These are phyloP conservation scores for Lignosus rhinocerotis DNA, from an alignment of 1,284 basidiomycete species.

Conservation along the genomic window DNA sequence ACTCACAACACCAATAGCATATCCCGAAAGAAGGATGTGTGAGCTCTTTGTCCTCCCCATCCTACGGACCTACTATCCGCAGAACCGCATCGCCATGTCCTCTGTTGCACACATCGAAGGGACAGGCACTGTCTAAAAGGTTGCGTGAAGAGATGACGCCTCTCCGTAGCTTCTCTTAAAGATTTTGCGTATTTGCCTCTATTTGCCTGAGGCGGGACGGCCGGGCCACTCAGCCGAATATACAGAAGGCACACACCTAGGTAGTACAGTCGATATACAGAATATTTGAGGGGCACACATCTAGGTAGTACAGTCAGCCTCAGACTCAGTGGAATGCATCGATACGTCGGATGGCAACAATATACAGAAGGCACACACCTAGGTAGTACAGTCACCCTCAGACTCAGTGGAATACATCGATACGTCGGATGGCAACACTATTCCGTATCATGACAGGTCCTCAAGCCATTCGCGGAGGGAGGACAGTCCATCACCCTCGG, in stretches of 20 bases:
- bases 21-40: slow-evolving; percentile 38
- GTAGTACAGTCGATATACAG: too few species aligned
- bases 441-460: slow-evolving; percentile 30
- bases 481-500: slow-evolving; percentile 41
- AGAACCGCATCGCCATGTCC: slow-evolving; percentile 72
- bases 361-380: too few species aligned
- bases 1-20: slow-evolving; percentile 56
- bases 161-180: slow-evolving; percentile 9
- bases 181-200: slow-evolving; percentile 6
- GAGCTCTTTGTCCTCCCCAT: slow-evolving; percentile 63
- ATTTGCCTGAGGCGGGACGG: not conserved
- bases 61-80: slow-evolving; percentile 54
- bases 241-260: not conserved
- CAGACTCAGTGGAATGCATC: too few species aligned
- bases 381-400: too few species aligned
- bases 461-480: slow-evolving; percentile 53
- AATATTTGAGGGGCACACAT: too few species aligned
- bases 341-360: not conserved
- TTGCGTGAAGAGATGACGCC: slow-evolving; percentile 47
- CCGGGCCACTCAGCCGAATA: not conserved
- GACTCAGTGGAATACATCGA: too few species aligned
- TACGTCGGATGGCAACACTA: not conserved
- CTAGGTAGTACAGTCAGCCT: too few species aligned
- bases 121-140: slow-evolving; percentile 79
- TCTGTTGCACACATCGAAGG: slow-evolving; percentile 40